Conservation (phyloP, 805 yeast genomes). For the Candida arabinofermentans region DNA sequence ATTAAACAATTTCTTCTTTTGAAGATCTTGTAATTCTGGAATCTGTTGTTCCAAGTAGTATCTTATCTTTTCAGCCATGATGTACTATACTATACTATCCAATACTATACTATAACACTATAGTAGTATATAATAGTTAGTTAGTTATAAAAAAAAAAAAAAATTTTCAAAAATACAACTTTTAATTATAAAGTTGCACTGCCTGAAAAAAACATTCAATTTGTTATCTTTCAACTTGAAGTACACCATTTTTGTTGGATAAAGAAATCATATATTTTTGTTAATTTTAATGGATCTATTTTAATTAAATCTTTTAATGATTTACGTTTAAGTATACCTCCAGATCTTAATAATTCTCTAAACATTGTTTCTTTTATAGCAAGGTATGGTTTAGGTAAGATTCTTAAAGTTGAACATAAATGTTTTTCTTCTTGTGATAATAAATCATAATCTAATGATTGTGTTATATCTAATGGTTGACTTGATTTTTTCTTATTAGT, state of each 20-base stretch:
- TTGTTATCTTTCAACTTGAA: constrained; percentile 11
- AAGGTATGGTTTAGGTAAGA: constrained; percentile 88
- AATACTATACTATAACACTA: too few species aligned
- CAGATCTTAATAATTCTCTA: constrained; percentile 79
- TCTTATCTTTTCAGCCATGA: constrained; percentile 42
- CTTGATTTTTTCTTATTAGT: constrained; percentile 32
- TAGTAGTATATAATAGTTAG: too few species aligned
- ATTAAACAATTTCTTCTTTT: constrained; percentile 74
- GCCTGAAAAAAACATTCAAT: background rate
- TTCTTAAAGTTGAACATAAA: constrained; percentile 76
- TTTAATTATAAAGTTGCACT: background rate
- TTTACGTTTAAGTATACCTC: constrained; percentile 78
- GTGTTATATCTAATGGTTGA: constrained; percentile 64
- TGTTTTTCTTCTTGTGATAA: constrained; percentile 85
- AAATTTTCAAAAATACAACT: too few species aligned
- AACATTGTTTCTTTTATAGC: constrained; percentile 88
- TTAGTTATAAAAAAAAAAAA: too few species aligned
- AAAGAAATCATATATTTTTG: constrained; percentile 88
- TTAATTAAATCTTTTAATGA: constrained; percentile 80
- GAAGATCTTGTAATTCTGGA: constrained; percentile 88
- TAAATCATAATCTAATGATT: constrained; percentile 77
- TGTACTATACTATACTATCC: too few species aligned
- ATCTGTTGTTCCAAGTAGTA: constrained; percentile 64
- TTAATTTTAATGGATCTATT: constrained; percentile 82
- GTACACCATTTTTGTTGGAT: constrained; percentile 85